Evolutionary conservation across 768 basidiomycete species (phyloP).

Genomic region (Collybia sordida): DNA sequence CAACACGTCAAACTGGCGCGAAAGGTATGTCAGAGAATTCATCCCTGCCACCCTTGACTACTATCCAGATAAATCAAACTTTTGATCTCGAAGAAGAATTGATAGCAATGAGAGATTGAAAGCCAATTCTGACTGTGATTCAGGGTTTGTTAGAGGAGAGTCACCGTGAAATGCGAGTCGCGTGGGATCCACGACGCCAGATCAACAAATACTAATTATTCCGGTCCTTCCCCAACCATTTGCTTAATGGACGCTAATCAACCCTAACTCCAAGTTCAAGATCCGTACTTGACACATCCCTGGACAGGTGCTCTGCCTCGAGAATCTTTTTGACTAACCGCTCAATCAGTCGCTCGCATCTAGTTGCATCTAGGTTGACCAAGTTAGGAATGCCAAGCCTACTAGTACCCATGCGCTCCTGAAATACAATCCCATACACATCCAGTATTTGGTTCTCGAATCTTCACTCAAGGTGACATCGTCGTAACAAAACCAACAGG

Average conservation of each 20-base stretch:
- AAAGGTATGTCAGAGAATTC: conserved; percentile 82
- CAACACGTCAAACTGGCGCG: conserved; percentile 79
- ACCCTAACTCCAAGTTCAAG: conserved; percentile 2
- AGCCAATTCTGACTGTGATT: conserved; percentile 5
- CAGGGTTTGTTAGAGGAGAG: conserved; percentile 1
- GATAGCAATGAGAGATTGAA: conserved; percentile 9
- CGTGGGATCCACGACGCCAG: conserved; percentile 8
- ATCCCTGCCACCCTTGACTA: conserved; percentile 33
- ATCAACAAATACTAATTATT: conserved; percentile 7
- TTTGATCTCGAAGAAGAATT: background rate
- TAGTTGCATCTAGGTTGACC: no score
- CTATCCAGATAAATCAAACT: conserved; percentile 9
- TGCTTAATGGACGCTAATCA: background rate
- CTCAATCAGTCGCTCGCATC: no score
- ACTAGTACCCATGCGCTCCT: background rate
- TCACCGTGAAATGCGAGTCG: conserved; percentile 1
- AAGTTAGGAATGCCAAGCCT: no score
- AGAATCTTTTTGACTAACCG: no score
- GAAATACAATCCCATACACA: background rate
- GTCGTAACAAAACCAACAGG: no score
- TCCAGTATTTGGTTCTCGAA: no score
- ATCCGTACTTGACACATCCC: conserved; percentile 10
- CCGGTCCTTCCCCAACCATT: conserved; percentile 12
- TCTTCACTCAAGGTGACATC: no score
- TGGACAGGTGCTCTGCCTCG: no score